Evolutionary conservation across 2,329 filamentous ascomycete species (phyloP).

Genomic region (Hirsutella rhossiliensis): DNA sequence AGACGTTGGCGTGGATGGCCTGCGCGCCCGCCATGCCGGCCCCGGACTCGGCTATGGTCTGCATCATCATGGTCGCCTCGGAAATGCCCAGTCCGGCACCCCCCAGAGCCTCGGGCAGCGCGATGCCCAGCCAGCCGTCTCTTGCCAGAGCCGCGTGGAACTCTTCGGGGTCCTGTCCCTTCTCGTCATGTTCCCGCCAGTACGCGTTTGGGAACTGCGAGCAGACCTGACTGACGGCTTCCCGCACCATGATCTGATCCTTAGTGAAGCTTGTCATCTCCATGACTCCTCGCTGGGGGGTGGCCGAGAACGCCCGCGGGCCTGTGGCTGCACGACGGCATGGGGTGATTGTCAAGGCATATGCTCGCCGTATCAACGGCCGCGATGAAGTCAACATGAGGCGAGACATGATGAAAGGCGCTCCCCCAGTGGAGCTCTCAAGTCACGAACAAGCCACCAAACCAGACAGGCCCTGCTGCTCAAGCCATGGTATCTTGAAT

Average conservation of each 20-base stretch:
- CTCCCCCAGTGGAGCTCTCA: too few species aligned
- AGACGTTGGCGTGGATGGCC: constrained; percentile 54
- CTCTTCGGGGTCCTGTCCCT: constrained; percentile 58
- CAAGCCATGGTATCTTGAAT: too few species aligned
- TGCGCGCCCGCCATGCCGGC: constrained; percentile 66
- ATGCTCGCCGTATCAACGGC: too few species aligned
- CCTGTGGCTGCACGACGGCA: background rate
- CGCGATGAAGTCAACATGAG: constrained; percentile 1
- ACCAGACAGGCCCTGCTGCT: too few species aligned
- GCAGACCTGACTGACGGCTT: constrained; percentile 58
- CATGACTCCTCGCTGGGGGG: constrained; percentile 45
- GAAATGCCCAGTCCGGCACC: constrained; percentile 67
- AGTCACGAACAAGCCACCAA: too few species aligned
- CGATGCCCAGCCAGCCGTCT: constrained; percentile 73
- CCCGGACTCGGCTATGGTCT: constrained; percentile 66
- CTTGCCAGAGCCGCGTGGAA: constrained; percentile 64
- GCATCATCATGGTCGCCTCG: constrained; percentile 80
- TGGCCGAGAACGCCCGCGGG: background rate
- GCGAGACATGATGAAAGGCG: background rate
- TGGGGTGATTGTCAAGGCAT: background rate
- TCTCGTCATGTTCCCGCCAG: constrained; percentile 64
- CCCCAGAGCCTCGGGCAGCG: constrained; percentile 61
- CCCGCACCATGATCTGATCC: constrained; percentile 59
- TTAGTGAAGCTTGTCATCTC: constrained; percentile 61
- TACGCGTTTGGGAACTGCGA: constrained; percentile 61